These are phyloP conservation scores for Saturnispora diversa DNA, from an alignment of 805 yeast genomes.

Conservation along the genomic window DNA sequence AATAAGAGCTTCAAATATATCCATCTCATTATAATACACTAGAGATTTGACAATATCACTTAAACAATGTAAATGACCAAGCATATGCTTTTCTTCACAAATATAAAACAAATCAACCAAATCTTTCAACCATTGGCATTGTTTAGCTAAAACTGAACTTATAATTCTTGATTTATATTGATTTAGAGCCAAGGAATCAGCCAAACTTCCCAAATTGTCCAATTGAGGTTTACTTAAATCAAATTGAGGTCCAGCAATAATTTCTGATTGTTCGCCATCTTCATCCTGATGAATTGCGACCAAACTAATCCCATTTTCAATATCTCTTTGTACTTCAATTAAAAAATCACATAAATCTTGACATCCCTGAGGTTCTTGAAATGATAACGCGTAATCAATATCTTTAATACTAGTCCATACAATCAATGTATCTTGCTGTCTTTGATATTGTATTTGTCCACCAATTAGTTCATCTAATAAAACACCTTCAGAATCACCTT, in stretches of 20 bases:
- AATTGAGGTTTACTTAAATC: slow-evolving; percentile 54
- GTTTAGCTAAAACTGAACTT: slow-evolving; percentile 44
- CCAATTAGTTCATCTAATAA: slow-evolving; percentile 60
- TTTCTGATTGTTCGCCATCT: slow-evolving; percentile 56
- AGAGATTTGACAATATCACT: slow-evolving; percentile 68
- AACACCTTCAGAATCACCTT: slow-evolving; percentile 48
- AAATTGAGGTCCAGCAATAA: slow-evolving; percentile 70
- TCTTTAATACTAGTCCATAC: slow-evolving; percentile 82
- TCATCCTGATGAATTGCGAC: slow-evolving; percentile 51
- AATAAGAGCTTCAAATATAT: slow-evolving; percentile 49
- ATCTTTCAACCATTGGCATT: slow-evolving; percentile 34
- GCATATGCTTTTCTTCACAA: slow-evolving; percentile 46
- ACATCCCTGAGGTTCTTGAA: slow-evolving; percentile 90
- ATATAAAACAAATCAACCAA: slow-evolving; percentile 45
- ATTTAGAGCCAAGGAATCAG: slow-evolving; percentile 36
- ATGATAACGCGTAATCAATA: slow-evolving; percentile 77
- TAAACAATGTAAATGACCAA: slow-evolving; percentile 53
- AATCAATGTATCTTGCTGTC: slow-evolving; percentile 89
- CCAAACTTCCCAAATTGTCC: slow-evolving; percentile 44
- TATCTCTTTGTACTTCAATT: slow-evolving; percentile 49
- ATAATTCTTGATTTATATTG: slow-evolving; percentile 41
- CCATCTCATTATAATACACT: slow-evolving; percentile 62
- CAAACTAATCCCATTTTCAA: slow-evolving; percentile 59
- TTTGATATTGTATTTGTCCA: slow-evolving; percentile 75
- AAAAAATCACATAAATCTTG: slow-evolving; percentile 74